Evolutionary conservation across 768 basidiomycete genomes (phyloP), one percentile per base, ranked within the genome.

Genomic region (Infundibulicybe gibba): DNA sequence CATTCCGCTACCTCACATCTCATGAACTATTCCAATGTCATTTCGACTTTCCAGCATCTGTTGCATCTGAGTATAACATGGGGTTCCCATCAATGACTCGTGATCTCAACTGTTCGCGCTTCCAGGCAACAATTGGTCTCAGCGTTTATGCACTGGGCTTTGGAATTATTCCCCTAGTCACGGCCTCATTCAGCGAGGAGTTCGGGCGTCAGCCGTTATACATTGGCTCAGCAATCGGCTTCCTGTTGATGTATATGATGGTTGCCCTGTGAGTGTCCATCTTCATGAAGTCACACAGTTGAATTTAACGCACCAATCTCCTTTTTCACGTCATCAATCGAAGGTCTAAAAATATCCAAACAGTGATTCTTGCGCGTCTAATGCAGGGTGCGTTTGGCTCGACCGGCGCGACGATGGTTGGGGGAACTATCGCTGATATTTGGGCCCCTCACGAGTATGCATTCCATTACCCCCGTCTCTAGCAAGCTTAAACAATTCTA

Each of bases 181-280:
- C 84, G 0, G 81, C 85, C 14, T 76, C 85, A 0, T 76, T 87
- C 51, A 85, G 83, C 56, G 86, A 88, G 56, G 86, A 88, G 55
- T 80, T 86, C 47, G 86, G 85, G 11, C 64, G 85, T 35, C 75
- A 76, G 42, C 81, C 77, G 1, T 49, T 87, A 1, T 87, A 85
- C 51, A 57, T 81, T 14, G 66, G 61, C 30, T 81, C 80, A 1
- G 63, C 62, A 10, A 54, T 76, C 20, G 70, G 76, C 9, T 81
- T 83, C 53, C 54, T 72, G 19, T 51, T 74, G 17, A 77, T 75
- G 66, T 82, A 77, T 54, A 51, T 83, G 48, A 70, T 69, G 59
- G 62, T 74, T 20, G 74, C 66, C 31, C 45, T 71, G 75, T 76
- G 54, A 54, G 74, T 55, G 17, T 0, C 15, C 43, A 38, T 33